phyloP scores from a whole-genome alignment of 2,329 filamentous ascomycete genomes.

The Colletotrichum tabaci region DNA sequence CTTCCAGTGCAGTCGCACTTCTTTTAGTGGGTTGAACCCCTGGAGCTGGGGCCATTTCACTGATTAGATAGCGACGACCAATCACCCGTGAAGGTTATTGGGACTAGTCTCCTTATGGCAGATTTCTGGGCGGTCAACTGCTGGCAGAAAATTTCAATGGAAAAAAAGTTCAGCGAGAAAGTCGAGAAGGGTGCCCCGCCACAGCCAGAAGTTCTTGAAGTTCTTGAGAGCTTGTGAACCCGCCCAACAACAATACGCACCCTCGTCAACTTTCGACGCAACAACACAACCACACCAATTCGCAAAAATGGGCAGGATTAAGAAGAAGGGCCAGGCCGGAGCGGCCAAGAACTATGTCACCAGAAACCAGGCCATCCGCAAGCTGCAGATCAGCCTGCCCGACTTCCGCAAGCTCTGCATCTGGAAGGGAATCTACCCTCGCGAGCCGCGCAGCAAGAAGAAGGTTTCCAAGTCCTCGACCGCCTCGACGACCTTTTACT shows the following conservation, averaged over 20 bases:
- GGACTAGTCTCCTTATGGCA: constrained; percentile 23
- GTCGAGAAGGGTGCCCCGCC: constrained; percentile 52
- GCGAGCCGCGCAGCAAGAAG: constrained; percentile 96
- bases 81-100: background rate
- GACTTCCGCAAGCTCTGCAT: constrained; percentile 99
- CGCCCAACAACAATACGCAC: constrained; percentile 30
- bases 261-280: constrained; percentile 40
- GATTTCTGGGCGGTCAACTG: constrained; percentile 39
- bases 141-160: constrained; percentile 46
- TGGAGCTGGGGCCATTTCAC: constrained; percentile 28
- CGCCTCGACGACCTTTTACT: constrained; percentile 92
- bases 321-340: constrained; percentile 94
- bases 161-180: constrained; percentile 50
- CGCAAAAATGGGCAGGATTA: constrained; percentile 78
- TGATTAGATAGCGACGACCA: constrained; percentile 37
- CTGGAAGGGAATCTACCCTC: constrained; percentile 99
- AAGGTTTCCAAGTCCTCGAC: constrained; percentile 95
- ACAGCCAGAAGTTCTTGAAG: constrained; percentile 37
- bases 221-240: constrained; percentile 41
- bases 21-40: constrained; percentile 38
- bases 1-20: constrained; percentile 27
- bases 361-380: constrained; percentile 95
- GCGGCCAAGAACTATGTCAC: constrained; percentile 99
- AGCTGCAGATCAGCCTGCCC: constrained; percentile 95
- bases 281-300: constrained; percentile 39